These are phyloP conservation scores for Sphaerosporella brunnea DNA, from an alignment of 495 filamentous ascomycete genomes.

Conservation along the genomic window DNA sequence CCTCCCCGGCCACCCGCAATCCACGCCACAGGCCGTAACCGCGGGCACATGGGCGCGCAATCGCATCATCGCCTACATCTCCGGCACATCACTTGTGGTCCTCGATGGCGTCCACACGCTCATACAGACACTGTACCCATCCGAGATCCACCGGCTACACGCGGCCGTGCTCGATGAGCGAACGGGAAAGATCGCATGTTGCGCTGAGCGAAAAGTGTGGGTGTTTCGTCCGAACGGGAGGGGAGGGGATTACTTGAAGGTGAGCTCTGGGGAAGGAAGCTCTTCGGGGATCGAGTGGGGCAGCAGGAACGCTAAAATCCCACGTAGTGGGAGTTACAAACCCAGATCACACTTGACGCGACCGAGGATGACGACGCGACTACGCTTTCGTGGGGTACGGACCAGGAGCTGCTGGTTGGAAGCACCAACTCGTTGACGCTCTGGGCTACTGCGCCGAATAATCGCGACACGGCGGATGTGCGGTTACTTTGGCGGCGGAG, in stretches of 20 bases:
- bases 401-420: constrained; percentile 66
- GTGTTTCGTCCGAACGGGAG: constrained; percentile 64
- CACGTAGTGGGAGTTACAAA: constrained; percentile 36
- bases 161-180: constrained; percentile 60
- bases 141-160: constrained; percentile 57
- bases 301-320: too few species aligned
- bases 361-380: constrained; percentile 22
- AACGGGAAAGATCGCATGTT: constrained; percentile 71
- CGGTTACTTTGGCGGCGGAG: constrained; percentile 50
- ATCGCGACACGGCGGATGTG: constrained; percentile 28
- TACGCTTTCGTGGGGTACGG: constrained; percentile 71
- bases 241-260: constrained; percentile 50
- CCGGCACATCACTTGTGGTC: constrained; percentile 69
- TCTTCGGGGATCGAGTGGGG: too few species aligned
- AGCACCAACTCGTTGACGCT: constrained; percentile 53
- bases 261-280: too few species aligned
- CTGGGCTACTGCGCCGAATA: constrained; percentile 37
- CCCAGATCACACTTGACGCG: constrained; percentile 23
- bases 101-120: constrained; percentile 55
- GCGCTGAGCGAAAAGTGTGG: constrained; percentile 44
- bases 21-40: constrained; percentile 75
- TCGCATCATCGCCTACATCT: constrained; percentile 76
- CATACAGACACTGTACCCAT: constrained; percentile 69
- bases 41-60: constrained; percentile 66
- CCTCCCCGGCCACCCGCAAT: constrained; percentile 78